A percentile compares a stretch with the other conserved stretches of the same genome.
Evolutionary conservation across 2,329 filamentous ascomycete species (phyloP).

Genomic region (Pseudogymnoascus sp.): DNA sequence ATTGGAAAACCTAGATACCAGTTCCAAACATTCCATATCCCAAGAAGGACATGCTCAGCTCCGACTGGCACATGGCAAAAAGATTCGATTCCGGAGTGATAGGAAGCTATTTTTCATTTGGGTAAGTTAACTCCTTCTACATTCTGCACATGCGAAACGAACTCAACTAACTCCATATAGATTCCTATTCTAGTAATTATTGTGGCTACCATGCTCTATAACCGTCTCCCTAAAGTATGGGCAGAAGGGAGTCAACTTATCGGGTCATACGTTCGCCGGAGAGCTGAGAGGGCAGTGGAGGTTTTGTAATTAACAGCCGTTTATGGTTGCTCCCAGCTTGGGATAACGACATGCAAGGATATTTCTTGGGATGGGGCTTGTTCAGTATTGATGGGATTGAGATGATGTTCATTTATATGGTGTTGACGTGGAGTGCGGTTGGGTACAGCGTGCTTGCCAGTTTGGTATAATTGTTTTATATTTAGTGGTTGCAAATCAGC

Average conservation of each 20-base stretch:
- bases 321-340: neutral
- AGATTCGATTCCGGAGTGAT: conserved; percentile 53
- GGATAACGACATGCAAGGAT: neutral
- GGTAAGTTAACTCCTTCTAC: conserved; percentile 37
- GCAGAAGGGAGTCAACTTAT: conserved; percentile 18
- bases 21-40: conserved; percentile 55
- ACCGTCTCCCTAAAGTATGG: conserved; percentile 42
- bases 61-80: conserved; percentile 52
- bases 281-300: conserved; percentile 24
- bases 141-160: neutral
- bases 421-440: neutral
- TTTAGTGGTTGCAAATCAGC: conserved; percentile 1
- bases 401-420: neutral
- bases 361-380: neutral
- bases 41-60: conserved; percentile 59
- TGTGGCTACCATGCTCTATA: conserved; percentile 43
- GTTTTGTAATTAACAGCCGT: neutral
- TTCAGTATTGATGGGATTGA: conserved; percentile 6
- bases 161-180: conserved; percentile 28
- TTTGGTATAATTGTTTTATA: conserved; percentile 6
- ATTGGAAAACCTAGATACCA: conserved; percentile 47
- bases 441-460: conserved; percentile 8
- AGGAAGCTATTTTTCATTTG: conserved; percentile 62
- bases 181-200: conserved; percentile 44
- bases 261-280: conserved; percentile 18